Evolutionary conservation across 768 basidiomycete genomes (phyloP), one percentile per base, ranked within the genome.

Genomic region (Neoboletus brunneissimus): DNA sequence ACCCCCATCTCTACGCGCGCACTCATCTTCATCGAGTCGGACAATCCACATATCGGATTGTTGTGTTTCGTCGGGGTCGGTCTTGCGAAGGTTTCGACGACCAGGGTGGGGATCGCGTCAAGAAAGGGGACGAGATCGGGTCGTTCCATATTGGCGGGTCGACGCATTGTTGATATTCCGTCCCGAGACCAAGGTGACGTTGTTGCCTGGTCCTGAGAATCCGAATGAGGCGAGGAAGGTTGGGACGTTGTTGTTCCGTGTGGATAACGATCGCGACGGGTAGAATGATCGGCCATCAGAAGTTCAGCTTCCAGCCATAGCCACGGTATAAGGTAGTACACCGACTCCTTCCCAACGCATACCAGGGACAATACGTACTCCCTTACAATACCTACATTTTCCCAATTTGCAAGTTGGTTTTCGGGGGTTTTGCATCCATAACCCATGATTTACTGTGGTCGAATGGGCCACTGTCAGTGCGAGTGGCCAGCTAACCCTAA

Each of bases 111-210:
- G 65, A 84, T 31, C 56, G 56, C 38, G 66, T 86, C 23, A 71
- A 68, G 52, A 79, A 79, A 58, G 85, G 87, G 1, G 80, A 86
- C 29, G 69, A 85, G 64, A 56, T 84, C 0, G 86, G 86, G 56
- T 79, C 76, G 72, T 83, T 87, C 76, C 84, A 85, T 62, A 85
- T 85, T 69, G 83, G 83, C 1, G 84, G 84, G 3, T 86, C 81
- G 22, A 76, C 80, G 1, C 75, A 81, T 55, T 75, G 54, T 57
- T 80, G 46, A 55, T 83, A 18, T 85, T 85, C 72, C 54, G 73
- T 31, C 67, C 69, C 18, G 59, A 73, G 51, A 67, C 68, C 41
- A 43, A 52, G 53, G 15, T 69, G 0, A 54, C 58, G 10, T n/a
- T 68, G 13, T 45, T 67, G 46, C 3, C 2, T 25, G 25, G 25